Evolutionary conservation across 495 filamentous ascomycete genomes (phyloP), one percentile per base, ranked within the genome.

Genomic region (Hypoxylon cercidicola): DNA sequence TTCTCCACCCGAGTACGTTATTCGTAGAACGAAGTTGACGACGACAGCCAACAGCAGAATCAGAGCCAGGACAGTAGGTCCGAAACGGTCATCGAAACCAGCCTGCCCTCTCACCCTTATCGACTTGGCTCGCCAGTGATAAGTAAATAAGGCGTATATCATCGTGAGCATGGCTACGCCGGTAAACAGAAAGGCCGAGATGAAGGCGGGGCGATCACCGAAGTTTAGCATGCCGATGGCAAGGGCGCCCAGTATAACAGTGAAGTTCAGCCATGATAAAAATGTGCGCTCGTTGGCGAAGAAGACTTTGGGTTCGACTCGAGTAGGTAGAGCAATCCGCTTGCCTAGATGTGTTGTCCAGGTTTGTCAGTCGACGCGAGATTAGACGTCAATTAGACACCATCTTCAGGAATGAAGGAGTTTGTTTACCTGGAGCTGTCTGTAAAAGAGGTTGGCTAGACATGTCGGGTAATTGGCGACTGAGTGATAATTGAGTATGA

Each of bases 241-340:
- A 49, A 99, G 87, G 52, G 94, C 93, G 70, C 95, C 95, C 40
- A 99, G 88, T 76, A 99, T 93, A 72, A 98, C 94, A 73, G 91
- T 95, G 85, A 98, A 98, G 83, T 98, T 98, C 68, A 99, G 90
- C 96, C 96, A 99, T 73, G 91, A 95, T 71, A 99, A 88, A 72
- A 98, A 99, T 39, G 95, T 99, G 51, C 95, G 93, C 82, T 99
- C 95, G 82, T 98, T 98, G 76, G 95, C 95, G 84, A 99, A 99
- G 88, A 98, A 99, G 80, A 99, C 95, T 78, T 99, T 99, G 37
- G 95, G 95, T 75, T 99, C 95, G 77, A 99, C 93, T 63, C 95
- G 93, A 40, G 93, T 97, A 53, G 95, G 95, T 62, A 99, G 92
- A 62, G 96, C 93, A 75, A 99, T 99, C 67, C 95, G 93, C 76